Percentiles rank a stretch among this genome's conserved stretches.
Conservation (phyloP, 768 basidiomycete genomes). For the Lepiota subincarnata region DNA sequence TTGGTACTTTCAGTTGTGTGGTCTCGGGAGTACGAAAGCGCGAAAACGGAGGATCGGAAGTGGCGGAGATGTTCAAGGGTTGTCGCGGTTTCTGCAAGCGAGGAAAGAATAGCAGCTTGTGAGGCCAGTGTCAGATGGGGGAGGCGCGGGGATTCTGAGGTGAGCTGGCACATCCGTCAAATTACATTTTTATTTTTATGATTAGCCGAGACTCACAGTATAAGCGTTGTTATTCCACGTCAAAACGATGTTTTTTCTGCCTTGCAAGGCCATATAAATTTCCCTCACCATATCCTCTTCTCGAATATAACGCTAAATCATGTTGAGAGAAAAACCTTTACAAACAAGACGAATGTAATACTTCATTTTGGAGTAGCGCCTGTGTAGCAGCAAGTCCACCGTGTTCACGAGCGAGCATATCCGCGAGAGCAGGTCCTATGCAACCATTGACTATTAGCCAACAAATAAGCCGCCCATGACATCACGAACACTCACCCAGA, state of each 20-base stretch:
- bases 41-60: slow-evolving; percentile 51
- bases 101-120: slow-evolving; percentile 59
- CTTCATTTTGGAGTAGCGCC: slow-evolving; percentile 40
- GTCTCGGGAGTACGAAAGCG: slow-evolving; percentile 21
- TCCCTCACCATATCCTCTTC: slow-evolving; percentile 79
- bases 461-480: neutral
- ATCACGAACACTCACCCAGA: slow-evolving; percentile 39
- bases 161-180: slow-evolving; percentile 31
- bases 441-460: neutral
- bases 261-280: slow-evolving; percentile 72
- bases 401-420: slow-evolving; percentile 28
- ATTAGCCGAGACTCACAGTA: slow-evolving; percentile 20
- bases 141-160: slow-evolving; percentile 51
- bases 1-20: slow-evolving; percentile 13
- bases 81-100: slow-evolving; percentile 58
- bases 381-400: slow-evolving; percentile 30
- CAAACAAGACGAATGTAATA: slow-evolving; percentile 14
- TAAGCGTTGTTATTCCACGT: slow-evolving; percentile 30
- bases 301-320: slow-evolving; percentile 56
- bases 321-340: neutral
- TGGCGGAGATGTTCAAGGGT: slow-evolving; percentile 58
- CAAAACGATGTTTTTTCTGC: slow-evolving; percentile 58
- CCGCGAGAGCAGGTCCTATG: slow-evolving; percentile 44
- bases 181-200: neutral
- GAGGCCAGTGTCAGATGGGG: slow-evolving; percentile 64